A percentile compares a stretch with the other conserved stretches of the same genome.
These are phyloP conservation scores for Pseudotsuga menziesii DNA, from an alignment of 75 land plant species.

Conservation along the genomic window DNA sequence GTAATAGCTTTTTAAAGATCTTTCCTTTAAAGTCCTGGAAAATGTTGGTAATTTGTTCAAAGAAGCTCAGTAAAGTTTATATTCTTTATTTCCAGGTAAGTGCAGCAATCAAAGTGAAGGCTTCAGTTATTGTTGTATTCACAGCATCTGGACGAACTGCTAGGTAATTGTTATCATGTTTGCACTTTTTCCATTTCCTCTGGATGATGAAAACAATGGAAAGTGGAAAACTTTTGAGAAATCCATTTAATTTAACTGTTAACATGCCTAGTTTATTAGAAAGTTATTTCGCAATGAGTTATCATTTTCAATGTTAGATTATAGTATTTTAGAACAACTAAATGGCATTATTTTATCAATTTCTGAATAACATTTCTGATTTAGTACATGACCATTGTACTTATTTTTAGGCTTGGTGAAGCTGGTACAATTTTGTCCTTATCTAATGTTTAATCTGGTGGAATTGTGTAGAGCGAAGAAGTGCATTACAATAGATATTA, in stretches of 20 bases:
- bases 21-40: too few species aligned
- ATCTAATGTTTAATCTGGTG: too few species aligned
- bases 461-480: not conserved
- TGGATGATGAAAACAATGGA: not conserved
- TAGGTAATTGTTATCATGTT: constrained; percentile 11
- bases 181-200: not conserved
- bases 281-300: too few species aligned
- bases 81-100: constrained; percentile 20
- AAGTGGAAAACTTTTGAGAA: not conserved
- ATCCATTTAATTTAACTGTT: not conserved
- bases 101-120: constrained; percentile 47
- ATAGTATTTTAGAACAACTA: not conserved
- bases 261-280: not conserved
- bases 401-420: too few species aligned
- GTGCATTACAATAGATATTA: not conserved
- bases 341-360: not conserved
- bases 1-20: too few species aligned
- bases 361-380: not conserved
- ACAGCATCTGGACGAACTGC: constrained; percentile 36
- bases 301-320: not conserved
- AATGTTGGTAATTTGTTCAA: too few species aligned
- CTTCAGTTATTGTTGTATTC: constrained; percentile 32
- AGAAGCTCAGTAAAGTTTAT: too few species aligned
- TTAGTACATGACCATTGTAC: too few species aligned
- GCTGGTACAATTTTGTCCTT: too few species aligned